Percentiles rank a stretch among this genome's conserved stretches.
phyloP scores from a whole-genome alignment of 1,284 basidiomycete species.

The Ustilago hordei region DNA sequence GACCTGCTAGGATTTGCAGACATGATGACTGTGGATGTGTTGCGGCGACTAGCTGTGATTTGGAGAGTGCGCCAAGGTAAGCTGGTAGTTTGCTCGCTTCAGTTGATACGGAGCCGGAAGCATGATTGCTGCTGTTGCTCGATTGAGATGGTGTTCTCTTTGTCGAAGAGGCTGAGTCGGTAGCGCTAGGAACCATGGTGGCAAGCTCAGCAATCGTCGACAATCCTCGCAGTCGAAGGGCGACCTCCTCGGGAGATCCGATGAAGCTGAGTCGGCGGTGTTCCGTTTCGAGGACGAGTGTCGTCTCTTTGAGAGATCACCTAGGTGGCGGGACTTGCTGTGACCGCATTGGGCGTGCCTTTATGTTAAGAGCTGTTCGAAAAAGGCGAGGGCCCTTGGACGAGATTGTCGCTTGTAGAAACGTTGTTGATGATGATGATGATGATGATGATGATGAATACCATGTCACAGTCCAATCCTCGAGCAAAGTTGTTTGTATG shows the following conservation, averaged over 20 bases:
- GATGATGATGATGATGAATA: not conserved
- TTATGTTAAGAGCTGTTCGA: not conserved
- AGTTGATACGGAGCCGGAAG: not conserved
- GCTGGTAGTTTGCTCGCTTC: slow-evolving; percentile 4
- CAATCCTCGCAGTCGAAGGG: too few species aligned
- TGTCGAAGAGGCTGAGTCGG: not conserved
- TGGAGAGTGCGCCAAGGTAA: slow-evolving; percentile 53
- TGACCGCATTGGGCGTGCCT: not conserved
- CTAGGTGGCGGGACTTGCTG: not conserved
- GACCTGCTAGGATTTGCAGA: slow-evolving; percentile 67
- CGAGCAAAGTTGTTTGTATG: not conserved
- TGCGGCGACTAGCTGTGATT: slow-evolving; percentile 60
- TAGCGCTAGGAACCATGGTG: slow-evolving; percentile 23
- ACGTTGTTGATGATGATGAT: not conserved
- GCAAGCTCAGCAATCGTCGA: not conserved
- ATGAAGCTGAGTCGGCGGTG: not conserved
- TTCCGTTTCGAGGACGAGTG: too few species aligned
- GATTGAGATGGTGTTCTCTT: not conserved
- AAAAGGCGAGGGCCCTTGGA: not conserved
- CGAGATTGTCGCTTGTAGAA: not conserved
- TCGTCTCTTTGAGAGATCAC: not conserved
- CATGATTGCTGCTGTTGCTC: slow-evolving; percentile 11
- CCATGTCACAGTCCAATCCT: not conserved
- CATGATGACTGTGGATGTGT: slow-evolving; percentile 54
- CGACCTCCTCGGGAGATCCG: not conserved